Conservation (phyloP, 805 yeast species). For the Myxozyma geophila region DNA sequence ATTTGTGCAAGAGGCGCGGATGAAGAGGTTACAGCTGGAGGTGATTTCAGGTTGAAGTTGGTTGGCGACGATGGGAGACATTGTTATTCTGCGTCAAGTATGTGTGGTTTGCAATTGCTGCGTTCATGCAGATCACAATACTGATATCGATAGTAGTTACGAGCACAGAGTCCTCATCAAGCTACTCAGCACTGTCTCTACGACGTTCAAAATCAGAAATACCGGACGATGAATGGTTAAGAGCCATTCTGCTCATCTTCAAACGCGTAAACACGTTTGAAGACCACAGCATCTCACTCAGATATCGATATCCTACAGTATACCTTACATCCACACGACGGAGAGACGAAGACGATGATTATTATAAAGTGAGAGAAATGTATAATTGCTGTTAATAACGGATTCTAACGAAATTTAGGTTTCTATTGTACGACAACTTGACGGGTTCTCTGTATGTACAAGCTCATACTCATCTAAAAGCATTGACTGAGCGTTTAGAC, state of each 20-base stretch:
- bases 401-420: not conserved
- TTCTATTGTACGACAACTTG: constrained; percentile 12
- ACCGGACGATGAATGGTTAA: constrained; percentile 19
- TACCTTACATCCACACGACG: constrained; percentile 7
- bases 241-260: constrained; percentile 10
- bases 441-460: constrained; percentile 15
- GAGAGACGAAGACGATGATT: constrained; percentile 7
- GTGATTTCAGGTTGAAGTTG: constrained; percentile 3
- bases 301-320: constrained; percentile 18
- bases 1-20: constrained; percentile 15
- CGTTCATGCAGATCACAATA: not conserved
- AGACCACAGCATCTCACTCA: not conserved
- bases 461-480: not conserved
- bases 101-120: not conserved
- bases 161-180: not conserved
- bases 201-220: not conserved
- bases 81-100: constrained; percentile 16
- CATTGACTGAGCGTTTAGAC: constrained; percentile 1
- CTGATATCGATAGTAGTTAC: not conserved
- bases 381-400: not conserved
- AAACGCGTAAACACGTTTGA: constrained; percentile 10
- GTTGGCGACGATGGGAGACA: constrained; percentile 21
- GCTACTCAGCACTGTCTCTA: not conserved
- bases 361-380: not conserved
- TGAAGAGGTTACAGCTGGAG: not conserved